Base-by-base conservation (phyloP, 495 filamentous ascomycete genomes). In the Oidiodendron maius region DNA sequence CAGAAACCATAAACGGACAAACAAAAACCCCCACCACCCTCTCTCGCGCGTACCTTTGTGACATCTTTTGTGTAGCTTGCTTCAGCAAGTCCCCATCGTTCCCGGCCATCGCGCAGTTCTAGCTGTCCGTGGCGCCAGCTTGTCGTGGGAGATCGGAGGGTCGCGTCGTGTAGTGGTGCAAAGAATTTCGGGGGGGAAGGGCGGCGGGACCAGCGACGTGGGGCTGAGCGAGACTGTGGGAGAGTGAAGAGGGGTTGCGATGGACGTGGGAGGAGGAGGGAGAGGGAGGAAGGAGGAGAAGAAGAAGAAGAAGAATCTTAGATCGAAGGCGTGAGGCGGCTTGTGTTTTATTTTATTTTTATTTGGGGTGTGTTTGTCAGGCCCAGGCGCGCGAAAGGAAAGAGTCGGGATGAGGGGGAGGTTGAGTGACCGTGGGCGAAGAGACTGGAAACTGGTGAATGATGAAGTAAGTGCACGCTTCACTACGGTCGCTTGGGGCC, bases 31-130 rank as follows among this genome's bases (percentile, higher is more conserved):
- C n/a, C n/a, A n/a, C n/a, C n/a, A n/a, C n/a, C n/a, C n/a, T n/a
- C 34, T 36, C 11, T 42, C 46, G 25, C 23, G 71, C 70, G 57
- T 74, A 79, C 76, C 65, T 79, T 68, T 71, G 72, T 71, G 78
- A 77, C 71, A 79, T 71, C 49, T 70, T 69, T 52, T 77, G 72
- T 30, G 76, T 78, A 43, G 76, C 76, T 58, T 72, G 67, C 63
- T 68, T 64, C 25, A 79, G 60, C 60, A 79, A 61, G 62, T 79
- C 76, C 17, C 28, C 24, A 35, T 61, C 58, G 44, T 22, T 52
- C 9, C 54, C 51, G 24, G 58, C 46, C 58, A 61, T 61, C 23
- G 48, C 50, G 40, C 39, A 40, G 23, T 45, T 39, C 46, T 46
- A 42, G 44, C 37, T 32, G 38, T 17, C 8, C n/a, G 42, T 44